A percentile compares a stretch with the other conserved stretches of the same genome.
Evolutionary conservation across 768 basidiomycete species (phyloP).

Genomic region (Clitopilus hobsonii): DNA sequence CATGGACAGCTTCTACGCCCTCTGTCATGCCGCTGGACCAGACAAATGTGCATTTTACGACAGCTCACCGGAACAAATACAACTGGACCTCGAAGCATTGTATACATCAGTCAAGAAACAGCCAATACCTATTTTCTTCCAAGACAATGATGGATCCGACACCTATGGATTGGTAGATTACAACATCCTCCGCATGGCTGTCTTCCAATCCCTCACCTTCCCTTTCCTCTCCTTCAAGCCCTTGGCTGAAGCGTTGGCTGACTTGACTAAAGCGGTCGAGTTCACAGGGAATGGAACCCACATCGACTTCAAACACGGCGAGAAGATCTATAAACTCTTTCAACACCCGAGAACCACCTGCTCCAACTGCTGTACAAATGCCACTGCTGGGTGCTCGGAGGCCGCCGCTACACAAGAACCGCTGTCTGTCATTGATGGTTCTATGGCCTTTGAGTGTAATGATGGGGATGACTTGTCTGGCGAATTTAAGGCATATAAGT

Average conservation of each 20-base stretch:
- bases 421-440: not conserved
- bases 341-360: not conserved
- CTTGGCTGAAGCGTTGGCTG: constrained; percentile 31
- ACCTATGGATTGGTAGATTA: constrained; percentile 35
- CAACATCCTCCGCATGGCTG: constrained; percentile 16
- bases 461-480: constrained; percentile 27
- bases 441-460: constrained; percentile 17
- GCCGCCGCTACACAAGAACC: not conserved
- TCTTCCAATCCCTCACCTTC: constrained; percentile 29
- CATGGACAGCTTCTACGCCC: constrained; percentile 27
- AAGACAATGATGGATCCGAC: constrained; percentile 15
- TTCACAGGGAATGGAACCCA: not conserved
- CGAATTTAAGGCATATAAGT: constrained; percentile 19
- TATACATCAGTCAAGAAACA: constrained; percentile 22
- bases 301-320: not conserved
- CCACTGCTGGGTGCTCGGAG: not conserved
- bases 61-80: constrained; percentile 26
- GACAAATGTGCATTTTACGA: constrained; percentile 33
- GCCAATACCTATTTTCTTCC: constrained; percentile 23
- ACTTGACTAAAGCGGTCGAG: constrained; percentile 11
- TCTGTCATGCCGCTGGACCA: constrained; percentile 33
- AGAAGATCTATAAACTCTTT: not conserved
- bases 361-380: not conserved
- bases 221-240: constrained; percentile 27
- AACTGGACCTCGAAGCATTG: constrained; percentile 27